Percentiles rank a stretch among this genome's conserved stretches.
These are phyloP conservation scores for Prunus davidiana DNA, from an alignment of 306 rosid genomes.

Conservation along the genomic window DNA sequence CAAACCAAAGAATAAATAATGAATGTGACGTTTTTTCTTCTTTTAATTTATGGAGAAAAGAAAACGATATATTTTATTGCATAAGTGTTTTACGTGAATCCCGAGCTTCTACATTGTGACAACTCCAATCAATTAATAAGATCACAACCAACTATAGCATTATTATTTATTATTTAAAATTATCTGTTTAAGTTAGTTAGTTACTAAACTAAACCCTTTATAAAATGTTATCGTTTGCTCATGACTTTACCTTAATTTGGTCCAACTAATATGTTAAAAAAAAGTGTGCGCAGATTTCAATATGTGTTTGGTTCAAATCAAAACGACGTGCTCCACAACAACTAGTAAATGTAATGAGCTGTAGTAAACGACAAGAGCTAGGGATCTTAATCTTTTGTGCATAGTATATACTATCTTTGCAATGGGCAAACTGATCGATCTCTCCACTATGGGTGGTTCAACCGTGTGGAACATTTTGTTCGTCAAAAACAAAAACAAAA, in stretches of 20 bases:
- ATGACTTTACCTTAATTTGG: not conserved
- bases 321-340: not conserved
- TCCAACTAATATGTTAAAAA: too few relatives aligned
- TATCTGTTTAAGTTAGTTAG: not conserved
- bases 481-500: not conserved
- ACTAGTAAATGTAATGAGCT: not conserved
- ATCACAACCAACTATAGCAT: not conserved
- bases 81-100: too few relatives aligned
- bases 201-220: not conserved
- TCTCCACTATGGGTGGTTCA: constrained; percentile 18
- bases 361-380: constrained; percentile 5
- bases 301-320: not conserved
- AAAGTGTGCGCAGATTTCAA: too few relatives aligned
- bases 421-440: not conserved
- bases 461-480: constrained; percentile 29
- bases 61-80: too few relatives aligned
- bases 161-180: not conserved
- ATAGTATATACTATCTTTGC: too few relatives aligned
- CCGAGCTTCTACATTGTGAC: too few relatives aligned
- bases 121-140: too few relatives aligned
- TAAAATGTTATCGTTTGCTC: not conserved
- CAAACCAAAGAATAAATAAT: not conserved
- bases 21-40: not conserved
- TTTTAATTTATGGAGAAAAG: too few relatives aligned
- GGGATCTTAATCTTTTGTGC: too few relatives aligned